Evolutionary conservation across 129 eudicot genomes (phyloP), one percentile per base, ranked within the genome.

Genomic region (Lactuca saligna): DNA sequence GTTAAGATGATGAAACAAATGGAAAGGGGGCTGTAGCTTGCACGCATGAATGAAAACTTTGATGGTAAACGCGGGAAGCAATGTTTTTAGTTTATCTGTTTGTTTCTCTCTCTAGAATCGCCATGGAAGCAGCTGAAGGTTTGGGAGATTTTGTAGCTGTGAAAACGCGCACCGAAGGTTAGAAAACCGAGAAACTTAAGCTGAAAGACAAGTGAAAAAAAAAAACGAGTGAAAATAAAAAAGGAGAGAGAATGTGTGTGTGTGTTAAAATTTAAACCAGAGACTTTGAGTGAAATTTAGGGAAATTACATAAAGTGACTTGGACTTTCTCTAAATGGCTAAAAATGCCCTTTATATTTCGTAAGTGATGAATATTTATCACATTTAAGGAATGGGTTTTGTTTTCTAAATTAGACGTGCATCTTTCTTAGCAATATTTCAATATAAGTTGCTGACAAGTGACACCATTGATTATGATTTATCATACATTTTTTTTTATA

Each of bases 31-130:
- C 15, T 75, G 7, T 66, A 66, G 79, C 81, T 76, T 76, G 81
- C 71, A 76, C 81, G 81, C 81, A 76, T 76, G 76, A 69, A 33
- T 54, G 32, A 69, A 31, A 6, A 48, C 32, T 37, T 15, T 15
- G 80, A 59, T 35, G 74, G 62, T 16, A 61, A 69, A 54, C 17
- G 75, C 65, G 70, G 75, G 67, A 76, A 76, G 81, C 81, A 76
- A 76, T 76, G 81, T 16, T 15, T 41, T 69, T 61, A 56, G 51
- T 8, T 65, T 55, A 56, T 8, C 39, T 33, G 60, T 66, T 67
- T 67, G 61, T 66, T 66, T 66, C 68, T 66, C 35, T 75, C 46
- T 68, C 57, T 60, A 61, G n/a, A 68, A 76, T 31, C 63, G 75
- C 63, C 75, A 69, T 57, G 34, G 67, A 6, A 58, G 61, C n/a